Base-by-base conservation (phyloP, 179 eudicot genomes). In the Silene noctiflora region DNA sequence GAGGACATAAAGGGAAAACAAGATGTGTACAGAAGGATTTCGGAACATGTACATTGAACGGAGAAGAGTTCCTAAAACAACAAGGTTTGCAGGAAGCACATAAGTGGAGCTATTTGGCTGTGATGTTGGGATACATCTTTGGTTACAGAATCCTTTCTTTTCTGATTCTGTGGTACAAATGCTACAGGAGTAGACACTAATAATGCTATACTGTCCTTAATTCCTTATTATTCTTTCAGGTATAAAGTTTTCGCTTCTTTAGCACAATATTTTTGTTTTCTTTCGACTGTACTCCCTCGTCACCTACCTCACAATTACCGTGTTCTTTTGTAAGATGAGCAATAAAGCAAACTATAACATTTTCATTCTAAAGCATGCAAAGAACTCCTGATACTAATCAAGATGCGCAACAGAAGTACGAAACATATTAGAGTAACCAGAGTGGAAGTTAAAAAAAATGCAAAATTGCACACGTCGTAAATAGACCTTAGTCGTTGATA, bases 71-170 rank as follows among this genome's bases (percentile, higher is more conserved):
- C 81, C 67, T 93, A 85, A 85, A 79, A 39, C 87, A 89, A 76
- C 91, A 91, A 74, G 94, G 90, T 42, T 16, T 93, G 35, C 69
- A 82, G 55, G 88, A 91, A 67, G 82, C 90, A 39, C 90, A 88
- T 61, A 93, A 85, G 55, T 93, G 96, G 95, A 91, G 83, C 75
- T 87, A 93, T 67, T 82, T 89, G 78, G 90, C 64, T 51, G 88
- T 93, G 35, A 93, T 93, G 98, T 62, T 91, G 71, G 91, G 88
- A 4, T 93, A 84, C 79, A 86, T 86, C 46, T 0, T 87, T 22
- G 94, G 90, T 3, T 93, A 93, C 76, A 89, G 96, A 79, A 69
- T 89, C 67, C 84, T 93, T 35, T 87, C 89, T 81, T 89, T 85
- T 80, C 69, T 90, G 20, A 87, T 94, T 78, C 84, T 94, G n/a